These are phyloP conservation scores for Gracilaria gracilis DNA, from an alignment of 23 red algal species.

Conservation along the genomic window DNA sequence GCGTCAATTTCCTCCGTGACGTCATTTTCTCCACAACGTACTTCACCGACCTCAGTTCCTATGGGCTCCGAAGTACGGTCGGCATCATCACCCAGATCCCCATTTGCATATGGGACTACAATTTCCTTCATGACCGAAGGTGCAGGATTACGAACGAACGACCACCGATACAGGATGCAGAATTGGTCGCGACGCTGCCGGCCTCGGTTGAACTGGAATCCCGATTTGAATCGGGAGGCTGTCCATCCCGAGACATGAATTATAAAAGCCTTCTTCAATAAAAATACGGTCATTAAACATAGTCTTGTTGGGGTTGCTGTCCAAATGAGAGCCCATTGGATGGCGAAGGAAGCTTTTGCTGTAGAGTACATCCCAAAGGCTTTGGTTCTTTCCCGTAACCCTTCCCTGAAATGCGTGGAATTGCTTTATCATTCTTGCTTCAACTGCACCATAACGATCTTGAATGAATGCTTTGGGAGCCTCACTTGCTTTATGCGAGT, in stretches of 20 bases:
- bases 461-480: not conserved
- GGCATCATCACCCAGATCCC: no score
- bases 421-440: not conserved
- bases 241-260: no score
- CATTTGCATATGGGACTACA: not conserved
- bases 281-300: not conserved
- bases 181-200: no score
- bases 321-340: not conserved
- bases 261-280: not conserved
- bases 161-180: no score
- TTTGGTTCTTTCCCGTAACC: not conserved
- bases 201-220: no score
- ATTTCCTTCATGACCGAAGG: not conserved
- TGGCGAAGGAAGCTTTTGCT: not conserved
- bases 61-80: no score
- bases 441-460: not conserved
- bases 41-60: no score
- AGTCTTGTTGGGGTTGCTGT: not conserved
- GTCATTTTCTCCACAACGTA: not conserved
- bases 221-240: no score
- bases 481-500: not conserved
- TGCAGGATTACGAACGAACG: no score
- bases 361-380: not conserved
- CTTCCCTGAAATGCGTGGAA: not conserved
- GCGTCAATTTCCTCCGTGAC: not conserved